A percentile compares a stretch with the other conserved stretches of the same genome.
These are phyloP conservation scores for Penicillium cataractarum DNA, from an alignment of 495 filamentous ascomycete species.

Conservation along the genomic window DNA sequence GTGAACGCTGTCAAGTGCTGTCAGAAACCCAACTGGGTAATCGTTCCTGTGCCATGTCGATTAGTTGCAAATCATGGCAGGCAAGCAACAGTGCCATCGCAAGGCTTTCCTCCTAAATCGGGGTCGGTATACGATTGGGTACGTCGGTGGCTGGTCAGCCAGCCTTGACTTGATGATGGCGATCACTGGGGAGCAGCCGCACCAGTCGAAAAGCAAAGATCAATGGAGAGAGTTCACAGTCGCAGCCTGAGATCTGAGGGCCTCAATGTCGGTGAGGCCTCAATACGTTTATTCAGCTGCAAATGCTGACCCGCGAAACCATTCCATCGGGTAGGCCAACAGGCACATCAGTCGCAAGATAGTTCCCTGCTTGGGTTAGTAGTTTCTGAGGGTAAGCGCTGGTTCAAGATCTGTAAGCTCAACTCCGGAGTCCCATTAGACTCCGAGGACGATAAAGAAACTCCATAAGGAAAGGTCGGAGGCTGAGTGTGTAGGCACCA, in stretches of 20 bases:
- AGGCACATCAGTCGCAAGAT: neutral
- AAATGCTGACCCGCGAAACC: neutral
- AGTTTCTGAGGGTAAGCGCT: neutral
- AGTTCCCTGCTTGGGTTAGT: neutral
- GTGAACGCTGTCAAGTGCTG: neutral
- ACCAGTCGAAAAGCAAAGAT: neutral
- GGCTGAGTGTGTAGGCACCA: neutral
- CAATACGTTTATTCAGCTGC: neutral
- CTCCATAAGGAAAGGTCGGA: neutral
- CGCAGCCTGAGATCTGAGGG: neutral
- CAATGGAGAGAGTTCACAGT: too few species aligned
- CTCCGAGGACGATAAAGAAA: neutral
- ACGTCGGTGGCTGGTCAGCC: neutral
- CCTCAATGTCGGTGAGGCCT: slow-evolving; percentile 6
- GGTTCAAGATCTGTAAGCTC: neutral
- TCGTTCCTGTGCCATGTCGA: neutral
- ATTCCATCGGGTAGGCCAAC: neutral
- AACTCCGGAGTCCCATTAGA: neutral
- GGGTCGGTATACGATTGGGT: neutral
- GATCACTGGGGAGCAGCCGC: neutral
- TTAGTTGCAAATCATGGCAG: neutral
- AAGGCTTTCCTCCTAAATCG: neutral
- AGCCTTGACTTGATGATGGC: neutral
- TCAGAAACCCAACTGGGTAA: neutral
- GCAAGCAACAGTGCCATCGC: neutral